Conservation (phyloP, 2,329 filamentous ascomycete genomes). For the Fusarium gaditjirri region DNA sequence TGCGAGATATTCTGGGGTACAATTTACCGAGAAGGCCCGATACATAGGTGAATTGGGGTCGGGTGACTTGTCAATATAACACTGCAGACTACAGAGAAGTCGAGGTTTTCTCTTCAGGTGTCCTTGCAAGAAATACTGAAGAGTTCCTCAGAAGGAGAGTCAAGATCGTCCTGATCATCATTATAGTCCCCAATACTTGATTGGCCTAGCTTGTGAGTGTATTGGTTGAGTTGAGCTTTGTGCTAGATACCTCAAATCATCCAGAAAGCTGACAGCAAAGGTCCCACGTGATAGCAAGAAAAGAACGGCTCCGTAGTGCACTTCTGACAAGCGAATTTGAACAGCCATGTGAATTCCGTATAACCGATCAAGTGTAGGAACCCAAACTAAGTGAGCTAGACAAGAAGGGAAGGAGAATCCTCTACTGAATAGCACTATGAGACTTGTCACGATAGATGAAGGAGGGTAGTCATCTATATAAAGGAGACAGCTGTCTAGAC, state of each 20-base stretch:
- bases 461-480: not conserved
- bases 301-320: not conserved
- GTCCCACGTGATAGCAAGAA: not conserved
- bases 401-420: not conserved
- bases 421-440: accelerated
- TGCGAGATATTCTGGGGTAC: not conserved
- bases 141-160: accelerated
- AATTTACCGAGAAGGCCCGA: not conserved
- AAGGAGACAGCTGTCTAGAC: not conserved
- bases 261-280: too few species aligned
- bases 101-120: not conserved
- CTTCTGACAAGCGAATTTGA: not conserved
- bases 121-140: accelerated
- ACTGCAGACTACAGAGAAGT: accelerated
- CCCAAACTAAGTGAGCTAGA: not conserved
- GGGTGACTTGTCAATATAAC: not conserved
- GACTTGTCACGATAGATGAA: not conserved
- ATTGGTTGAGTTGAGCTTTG: accelerated
- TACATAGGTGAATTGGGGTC: not conserved
- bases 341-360: not conserved
- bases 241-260: accelerated
- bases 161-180: accelerated
- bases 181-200: accelerated
- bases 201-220: accelerated
- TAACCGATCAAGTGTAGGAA: not conserved